These are phyloP conservation scores for Phoenix dactylifera DNA, from an alignment of 176 grass and related monocot genomes.

Conservation along the genomic window DNA sequence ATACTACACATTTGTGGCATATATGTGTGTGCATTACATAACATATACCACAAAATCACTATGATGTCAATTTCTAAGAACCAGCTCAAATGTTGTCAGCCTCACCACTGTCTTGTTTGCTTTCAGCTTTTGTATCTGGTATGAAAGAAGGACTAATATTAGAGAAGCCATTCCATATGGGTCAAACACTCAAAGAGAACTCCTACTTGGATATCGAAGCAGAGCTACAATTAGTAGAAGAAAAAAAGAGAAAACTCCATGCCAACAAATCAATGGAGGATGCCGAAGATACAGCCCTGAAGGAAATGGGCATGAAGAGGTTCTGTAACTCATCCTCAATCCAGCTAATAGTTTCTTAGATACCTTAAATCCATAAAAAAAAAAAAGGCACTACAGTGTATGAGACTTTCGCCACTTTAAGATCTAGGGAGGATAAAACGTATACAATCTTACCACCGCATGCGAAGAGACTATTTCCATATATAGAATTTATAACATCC, in stretches of 20 bases:
- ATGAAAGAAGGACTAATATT: constrained; percentile 53
- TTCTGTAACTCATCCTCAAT: background rate
- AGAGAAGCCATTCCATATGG: constrained; percentile 50
- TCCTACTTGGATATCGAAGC: constrained; percentile 52
- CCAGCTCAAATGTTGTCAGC: background rate
- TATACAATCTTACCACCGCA: too few species aligned
- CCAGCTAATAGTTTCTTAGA: too few species aligned
- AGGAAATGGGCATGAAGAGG: constrained; percentile 64
- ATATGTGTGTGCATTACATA: background rate
- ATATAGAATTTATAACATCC: too few species aligned
- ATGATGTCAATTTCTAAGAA: too few species aligned
- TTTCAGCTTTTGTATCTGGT: constrained; percentile 47
- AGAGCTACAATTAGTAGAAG: constrained; percentile 43
- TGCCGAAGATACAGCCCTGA: constrained; percentile 45
- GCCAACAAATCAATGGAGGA: background rate
- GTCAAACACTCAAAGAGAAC: constrained; percentile 34
- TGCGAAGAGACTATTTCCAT: too few species aligned
- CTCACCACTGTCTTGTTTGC: background rate
- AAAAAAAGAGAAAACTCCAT: constrained; percentile 33
- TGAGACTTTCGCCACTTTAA: too few species aligned
- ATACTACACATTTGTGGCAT: background rate
- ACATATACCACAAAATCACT: background rate
- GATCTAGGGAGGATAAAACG: too few species aligned
- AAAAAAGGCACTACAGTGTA: too few species aligned
- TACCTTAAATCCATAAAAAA: too few species aligned